Evolutionary conservation across 148 eudicot species (phyloP).

Genomic region (Rhododendron kiyosumense): DNA sequence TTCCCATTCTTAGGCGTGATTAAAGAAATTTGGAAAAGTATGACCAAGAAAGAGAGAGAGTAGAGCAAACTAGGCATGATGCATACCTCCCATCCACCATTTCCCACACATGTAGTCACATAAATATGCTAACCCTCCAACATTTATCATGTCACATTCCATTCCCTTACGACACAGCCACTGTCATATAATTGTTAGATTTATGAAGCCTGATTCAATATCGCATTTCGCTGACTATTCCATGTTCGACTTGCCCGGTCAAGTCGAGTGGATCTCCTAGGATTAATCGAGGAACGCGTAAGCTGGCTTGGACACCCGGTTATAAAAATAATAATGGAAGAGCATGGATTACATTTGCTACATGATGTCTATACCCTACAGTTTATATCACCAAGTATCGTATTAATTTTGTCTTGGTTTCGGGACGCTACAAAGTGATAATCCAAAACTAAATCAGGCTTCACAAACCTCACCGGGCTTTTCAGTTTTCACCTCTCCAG

Average conservation of each 20-base stretch:
- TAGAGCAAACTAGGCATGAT: neutral
- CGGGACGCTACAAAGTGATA: neutral
- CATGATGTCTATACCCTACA: neutral
- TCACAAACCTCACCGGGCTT: neutral
- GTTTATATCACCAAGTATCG: too few species aligned
- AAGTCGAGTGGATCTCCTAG: too few species aligned
- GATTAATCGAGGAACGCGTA: too few species aligned
- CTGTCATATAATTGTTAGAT: too few species aligned
- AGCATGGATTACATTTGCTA: neutral
- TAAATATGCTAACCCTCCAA: neutral
- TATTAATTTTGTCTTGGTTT: neutral
- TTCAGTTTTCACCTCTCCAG: neutral
- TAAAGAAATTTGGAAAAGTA: neutral
- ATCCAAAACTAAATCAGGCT: neutral
- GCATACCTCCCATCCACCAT: neutral
- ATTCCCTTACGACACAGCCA: neutral
- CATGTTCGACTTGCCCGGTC: too few species aligned
- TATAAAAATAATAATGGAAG: too few species aligned
- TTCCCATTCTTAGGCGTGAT: too few species aligned
- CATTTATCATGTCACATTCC: neutral
- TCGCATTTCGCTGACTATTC: neutral
- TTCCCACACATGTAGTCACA: neutral
- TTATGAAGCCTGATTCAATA: too few species aligned
- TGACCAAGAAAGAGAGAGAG: neutral
- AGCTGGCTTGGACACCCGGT: too few species aligned